These are phyloP conservation scores for Trichoderma simmonsii DNA, from an alignment of 2,329 filamentous ascomycete genomes.

Conservation along the genomic window DNA sequence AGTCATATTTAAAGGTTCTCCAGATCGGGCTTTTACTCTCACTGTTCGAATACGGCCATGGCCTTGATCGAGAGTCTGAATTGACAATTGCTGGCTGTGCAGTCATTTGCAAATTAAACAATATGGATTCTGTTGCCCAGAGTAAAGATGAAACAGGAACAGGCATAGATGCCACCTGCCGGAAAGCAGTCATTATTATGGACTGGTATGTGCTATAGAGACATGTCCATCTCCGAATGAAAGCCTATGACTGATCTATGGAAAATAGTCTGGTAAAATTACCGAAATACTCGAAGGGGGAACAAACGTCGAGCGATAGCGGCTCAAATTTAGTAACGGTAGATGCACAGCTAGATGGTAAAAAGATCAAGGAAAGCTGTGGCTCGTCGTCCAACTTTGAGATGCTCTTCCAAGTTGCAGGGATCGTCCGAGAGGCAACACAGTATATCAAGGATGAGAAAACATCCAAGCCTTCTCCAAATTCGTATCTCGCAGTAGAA, in stretches of 20 bases:
- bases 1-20: background rate
- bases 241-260: background rate
- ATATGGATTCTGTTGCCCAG: background rate
- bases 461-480: background rate
- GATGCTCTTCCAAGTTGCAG: background rate
- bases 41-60: conserved; percentile 4
- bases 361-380: background rate
- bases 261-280: background rate
- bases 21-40: background rate
- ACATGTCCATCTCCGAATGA: background rate
- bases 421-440: background rate
- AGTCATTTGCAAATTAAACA: background rate
- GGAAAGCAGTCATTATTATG: background rate
- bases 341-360: background rate
- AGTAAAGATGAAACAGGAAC: background rate
- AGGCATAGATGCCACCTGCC: background rate
- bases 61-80: background rate
- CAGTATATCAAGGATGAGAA: background rate
- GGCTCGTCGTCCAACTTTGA: background rate
- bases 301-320: background rate
- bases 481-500: background rate
- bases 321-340: background rate
- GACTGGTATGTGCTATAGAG: background rate
- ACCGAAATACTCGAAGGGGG: background rate
- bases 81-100: background rate